Base-by-base conservation (phyloP, 2,329 filamentous ascomycete genomes). In the Xylaria sp. region DNA sequence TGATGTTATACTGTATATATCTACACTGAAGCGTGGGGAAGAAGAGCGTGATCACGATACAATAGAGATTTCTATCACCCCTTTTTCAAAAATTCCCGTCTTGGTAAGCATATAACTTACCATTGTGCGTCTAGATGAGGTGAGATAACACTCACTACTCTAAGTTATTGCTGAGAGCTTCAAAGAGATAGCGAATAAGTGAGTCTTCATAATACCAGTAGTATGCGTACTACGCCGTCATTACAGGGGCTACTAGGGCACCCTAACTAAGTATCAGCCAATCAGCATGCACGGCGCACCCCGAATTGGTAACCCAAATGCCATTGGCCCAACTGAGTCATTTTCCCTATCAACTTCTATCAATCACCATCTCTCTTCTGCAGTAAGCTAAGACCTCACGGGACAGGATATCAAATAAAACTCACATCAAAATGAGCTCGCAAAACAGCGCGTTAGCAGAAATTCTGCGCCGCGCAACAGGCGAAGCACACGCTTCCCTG, bases 401-500 rank as follows among this genome's bases (percentile, higher is more conserved):
- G 44, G 8, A 12, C 52, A 37, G 32, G 9, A 9, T 20, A 54
- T 13, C 48, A n/a, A 32, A 52, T 39, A 46, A 58, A 28, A 18
- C 5, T 39, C 39, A 52, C 4, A 37, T 25, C 10, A 41, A 13
- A 10, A 66, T 66, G 59, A 57, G 18, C 13, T 9, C 67, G 15
- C 63, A 59, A 65, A 34, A 54, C 20, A 23, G 59, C 44, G 32
- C 37, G 10, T 57, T 70, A 28, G n/a, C 39, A 12, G 56, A 23
- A n/a, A 39, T 25, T 51, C 64, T 72, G 6, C 37, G 54, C 55
- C 52, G 37, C 18, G 70, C 70, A 2, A 68, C 70, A 23, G 71
- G 69, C 7, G 52, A 56, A n/a, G 37, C 61, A 3, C 55, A 76
- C 63, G 57, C 60, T 1, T 75, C 77, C 1, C 81, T 88, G 0